These are phyloP conservation scores for Xylariomycetidae sp. DNA, from an alignment of 2,329 filamentous ascomycete genomes.

Conservation along the genomic window DNA sequence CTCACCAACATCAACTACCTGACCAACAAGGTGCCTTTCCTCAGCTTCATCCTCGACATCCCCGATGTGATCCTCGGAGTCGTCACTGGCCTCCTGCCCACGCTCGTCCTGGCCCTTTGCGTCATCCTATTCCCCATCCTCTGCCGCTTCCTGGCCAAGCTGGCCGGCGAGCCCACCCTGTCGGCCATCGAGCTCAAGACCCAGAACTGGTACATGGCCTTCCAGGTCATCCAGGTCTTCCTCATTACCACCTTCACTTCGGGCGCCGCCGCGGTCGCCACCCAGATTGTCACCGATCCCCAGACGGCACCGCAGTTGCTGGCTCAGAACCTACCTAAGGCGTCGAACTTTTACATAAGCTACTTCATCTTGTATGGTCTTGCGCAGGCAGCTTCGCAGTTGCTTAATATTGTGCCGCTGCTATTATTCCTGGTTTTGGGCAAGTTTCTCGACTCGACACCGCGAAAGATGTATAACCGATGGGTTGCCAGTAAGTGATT, in stretches of 20 bases:
- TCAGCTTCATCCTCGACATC: slow-evolving; percentile 1
- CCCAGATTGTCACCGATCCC: neutral
- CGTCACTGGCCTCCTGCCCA: slow-evolving; percentile 1
- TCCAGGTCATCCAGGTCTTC: slow-evolving; percentile 1
- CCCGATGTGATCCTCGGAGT: slow-evolving; percentile 1
- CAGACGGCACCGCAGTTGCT: neutral
- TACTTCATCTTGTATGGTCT: slow-evolving; percentile 2
- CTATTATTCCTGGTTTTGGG: slow-evolving; percentile 1
- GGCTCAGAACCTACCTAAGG: slow-evolving; percentile 1
- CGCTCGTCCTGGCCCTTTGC: neutral
- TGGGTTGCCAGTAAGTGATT: neutral
- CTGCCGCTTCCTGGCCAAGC: slow-evolving; percentile 1
- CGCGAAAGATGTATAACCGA: slow-evolving; percentile 1
- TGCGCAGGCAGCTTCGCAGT: neutral
- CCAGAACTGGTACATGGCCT: slow-evolving; percentile 1
- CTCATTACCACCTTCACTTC: slow-evolving; percentile 1
- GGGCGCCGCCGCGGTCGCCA: neutral
- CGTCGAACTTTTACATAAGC: slow-evolving; percentile 1
- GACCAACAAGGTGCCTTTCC: slow-evolving; percentile 2
- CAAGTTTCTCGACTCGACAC: slow-evolving; percentile 1
- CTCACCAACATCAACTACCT: slow-evolving; percentile 3
- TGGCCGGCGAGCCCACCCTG: slow-evolving; percentile 1
- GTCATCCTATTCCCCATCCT: slow-evolving; percentile 1
- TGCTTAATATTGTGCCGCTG: slow-evolving; percentile 1
- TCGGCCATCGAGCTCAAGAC: slow-evolving; percentile 1